A percentile compares a stretch with the other conserved stretches of the same genome.
Evolutionary conservation across 1,284 basidiomycete genomes (phyloP).

Genomic region (Ganoderma sinense): DNA sequence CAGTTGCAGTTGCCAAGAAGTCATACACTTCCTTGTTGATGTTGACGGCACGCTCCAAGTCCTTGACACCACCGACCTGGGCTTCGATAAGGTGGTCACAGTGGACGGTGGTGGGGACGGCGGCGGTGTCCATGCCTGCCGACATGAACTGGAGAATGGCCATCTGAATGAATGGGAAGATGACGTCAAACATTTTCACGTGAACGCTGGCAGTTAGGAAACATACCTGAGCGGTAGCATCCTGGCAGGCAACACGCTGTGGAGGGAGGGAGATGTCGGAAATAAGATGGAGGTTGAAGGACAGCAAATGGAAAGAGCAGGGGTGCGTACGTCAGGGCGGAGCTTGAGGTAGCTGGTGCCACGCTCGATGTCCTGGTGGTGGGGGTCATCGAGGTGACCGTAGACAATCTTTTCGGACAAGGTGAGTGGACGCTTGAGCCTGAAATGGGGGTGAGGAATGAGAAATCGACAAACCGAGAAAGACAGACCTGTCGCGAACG

Average conservation of each 20-base stretch:
- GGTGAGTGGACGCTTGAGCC: slow-evolving; percentile 92
- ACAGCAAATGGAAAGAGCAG: background rate
- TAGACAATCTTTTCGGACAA: slow-evolving; percentile 99
- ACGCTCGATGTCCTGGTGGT: slow-evolving; percentile 87
- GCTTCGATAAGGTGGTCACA: slow-evolving; percentile 99
- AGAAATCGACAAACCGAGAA: background rate
- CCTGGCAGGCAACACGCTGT: slow-evolving; percentile 99
- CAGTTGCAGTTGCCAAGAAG: slow-evolving; percentile 97
- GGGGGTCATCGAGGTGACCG: slow-evolving; percentile 96
- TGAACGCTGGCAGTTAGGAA: slow-evolving; percentile 10
- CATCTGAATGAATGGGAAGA: slow-evolving; percentile 70
- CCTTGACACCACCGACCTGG: slow-evolving; percentile 92
- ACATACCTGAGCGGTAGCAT: slow-evolving; percentile 89
- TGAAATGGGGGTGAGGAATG: slow-evolving; percentile 39
- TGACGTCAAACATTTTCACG: slow-evolving; percentile 34
- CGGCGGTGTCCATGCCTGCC: slow-evolving; percentile 96
- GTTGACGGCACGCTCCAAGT: slow-evolving; percentile 91
- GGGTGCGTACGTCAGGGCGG: slow-evolving; percentile 85
- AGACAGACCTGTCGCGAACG: slow-evolving; percentile 80
- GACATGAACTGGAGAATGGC: slow-evolving; percentile 99
- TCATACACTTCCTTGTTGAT: slow-evolving; percentile 99
- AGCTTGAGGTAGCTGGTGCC: slow-evolving; percentile 96
- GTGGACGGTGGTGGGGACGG: slow-evolving; percentile 97
- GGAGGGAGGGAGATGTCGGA: slow-evolving; percentile 17
- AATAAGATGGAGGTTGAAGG: slow-evolving; percentile 12